Conservation (phyloP, 75 land plant species). For the Larix kaempferi region DNA sequence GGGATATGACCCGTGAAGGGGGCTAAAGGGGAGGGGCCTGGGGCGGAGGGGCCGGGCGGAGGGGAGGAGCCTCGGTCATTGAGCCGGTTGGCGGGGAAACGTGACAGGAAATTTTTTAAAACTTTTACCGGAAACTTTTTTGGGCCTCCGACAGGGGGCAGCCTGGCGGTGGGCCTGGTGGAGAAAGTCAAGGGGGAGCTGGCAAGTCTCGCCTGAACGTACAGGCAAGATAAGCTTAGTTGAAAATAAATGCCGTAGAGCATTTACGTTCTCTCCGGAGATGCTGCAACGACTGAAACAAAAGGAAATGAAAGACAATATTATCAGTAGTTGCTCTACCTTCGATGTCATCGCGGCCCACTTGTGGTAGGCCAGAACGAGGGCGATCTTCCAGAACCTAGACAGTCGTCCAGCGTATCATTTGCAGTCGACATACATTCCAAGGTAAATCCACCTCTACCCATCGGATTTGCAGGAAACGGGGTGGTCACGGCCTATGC, state of each 20-base stretch:
- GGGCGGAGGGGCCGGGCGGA: too few relatives aligned
- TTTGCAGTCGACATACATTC: slow-evolving; percentile 56
- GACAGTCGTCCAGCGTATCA: slow-evolving; percentile 20
- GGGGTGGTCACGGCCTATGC: slow-evolving; percentile 42
- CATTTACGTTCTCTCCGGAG: slow-evolving; percentile 20
- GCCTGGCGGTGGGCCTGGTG: too few relatives aligned
- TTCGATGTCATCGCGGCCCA: slow-evolving; percentile 51
- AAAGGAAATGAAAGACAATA: slow-evolving; percentile 9
- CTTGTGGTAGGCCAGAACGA: slow-evolving; percentile 45
- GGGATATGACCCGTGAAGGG: too few relatives aligned
- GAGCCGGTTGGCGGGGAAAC: too few relatives aligned
- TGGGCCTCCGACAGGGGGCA: too few relatives aligned
- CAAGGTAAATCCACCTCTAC: slow-evolving; percentile 38
- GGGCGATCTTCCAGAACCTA: slow-evolving; percentile 25
- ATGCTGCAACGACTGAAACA: slow-evolving; percentile 30
- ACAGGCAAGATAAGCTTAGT: too few relatives aligned
- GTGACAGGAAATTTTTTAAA: too few relatives aligned
- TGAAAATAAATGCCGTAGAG: slow-evolving; percentile 10
- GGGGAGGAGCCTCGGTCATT: too few relatives aligned
- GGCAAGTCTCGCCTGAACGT: too few relatives aligned
- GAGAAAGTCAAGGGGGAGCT: too few relatives aligned
- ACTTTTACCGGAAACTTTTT: too few relatives aligned
- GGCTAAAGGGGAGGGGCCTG: too few relatives aligned
- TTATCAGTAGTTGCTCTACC: slow-evolving; percentile 28
- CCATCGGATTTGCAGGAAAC: slow-evolving; percentile 42